Conservation (phyloP, 331 rosid species). For the Quercus lobata region DNA sequence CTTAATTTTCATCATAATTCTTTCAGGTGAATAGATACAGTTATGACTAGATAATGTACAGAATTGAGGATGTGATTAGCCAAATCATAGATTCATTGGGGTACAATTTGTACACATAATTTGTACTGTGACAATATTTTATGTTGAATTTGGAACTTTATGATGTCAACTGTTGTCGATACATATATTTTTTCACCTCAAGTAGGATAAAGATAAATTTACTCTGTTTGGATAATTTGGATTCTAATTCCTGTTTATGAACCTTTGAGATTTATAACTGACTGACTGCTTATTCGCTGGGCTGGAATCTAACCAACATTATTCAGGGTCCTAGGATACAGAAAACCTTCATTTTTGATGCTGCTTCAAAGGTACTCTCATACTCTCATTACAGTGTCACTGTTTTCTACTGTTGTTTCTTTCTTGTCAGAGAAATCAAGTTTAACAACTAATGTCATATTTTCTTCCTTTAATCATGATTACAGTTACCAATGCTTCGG, state of each 20-base stretch:
- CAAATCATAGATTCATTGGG: not conserved
- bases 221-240: not conserved
- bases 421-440: conserved; percentile 6
- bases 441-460: conserved; percentile 1
- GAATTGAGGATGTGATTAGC: not conserved
- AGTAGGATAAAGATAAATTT: not conserved
- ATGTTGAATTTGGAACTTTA: not conserved
- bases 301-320: conserved; percentile 5
- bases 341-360: conserved; percentile 48
- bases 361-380: conserved; percentile 52
- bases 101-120: not conserved
- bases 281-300: not conserved
- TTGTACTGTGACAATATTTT: not conserved
- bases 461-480: conserved; percentile 17
- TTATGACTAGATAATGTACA: not conserved
- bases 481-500: conserved; percentile 69
- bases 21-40: conserved; percentile 10
- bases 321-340: conserved; percentile 64
- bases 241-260: not conserved
- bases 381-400: not conserved
- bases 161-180: not conserved
- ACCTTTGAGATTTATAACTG: not conserved
- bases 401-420: not conserved
- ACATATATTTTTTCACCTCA: not conserved
- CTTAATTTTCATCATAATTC: conserved; percentile 4